These are phyloP conservation scores for Aspergillus heteromorphus DNA, from an alignment of 495 filamentous ascomycete genomes.

Conservation along the genomic window DNA sequence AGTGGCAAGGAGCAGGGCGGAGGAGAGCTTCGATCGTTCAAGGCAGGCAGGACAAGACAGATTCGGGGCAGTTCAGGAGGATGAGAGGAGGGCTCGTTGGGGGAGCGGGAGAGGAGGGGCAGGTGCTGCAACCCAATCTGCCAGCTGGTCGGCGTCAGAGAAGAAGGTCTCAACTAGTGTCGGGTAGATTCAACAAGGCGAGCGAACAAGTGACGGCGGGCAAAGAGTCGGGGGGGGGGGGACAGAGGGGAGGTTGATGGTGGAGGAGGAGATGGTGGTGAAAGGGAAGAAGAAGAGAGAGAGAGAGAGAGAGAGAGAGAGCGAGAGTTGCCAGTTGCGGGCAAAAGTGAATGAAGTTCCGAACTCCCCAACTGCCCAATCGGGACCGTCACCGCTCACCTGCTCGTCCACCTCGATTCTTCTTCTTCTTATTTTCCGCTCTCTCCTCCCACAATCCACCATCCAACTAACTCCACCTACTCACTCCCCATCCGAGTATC, in stretches of 20 bases:
- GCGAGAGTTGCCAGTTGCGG: not conserved
- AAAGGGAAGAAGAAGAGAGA: not conserved
- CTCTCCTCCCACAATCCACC: not conserved
- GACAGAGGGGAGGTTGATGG: not conserved
- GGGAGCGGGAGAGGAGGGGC: slow-evolving; percentile 22
- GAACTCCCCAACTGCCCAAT: slow-evolving; percentile 13
- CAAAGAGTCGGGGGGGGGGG: slow-evolving; percentile 3
- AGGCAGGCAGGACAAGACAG: slow-evolving; percentile 6
- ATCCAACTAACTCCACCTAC: too few species aligned
- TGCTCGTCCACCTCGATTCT: not conserved
- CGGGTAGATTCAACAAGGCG: not conserved
- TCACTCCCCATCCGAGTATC: too few species aligned
- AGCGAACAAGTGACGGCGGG: slow-evolving; percentile 2
- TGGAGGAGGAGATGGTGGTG: not conserved
- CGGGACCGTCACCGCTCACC: slow-evolving; percentile 12
- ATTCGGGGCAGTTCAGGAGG: not conserved
- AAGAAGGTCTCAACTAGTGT: slow-evolving; percentile 3
- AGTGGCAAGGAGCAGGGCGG: slow-evolving; percentile 28
- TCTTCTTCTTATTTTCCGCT: not conserved
- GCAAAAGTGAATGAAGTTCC: slow-evolving; percentile 9
- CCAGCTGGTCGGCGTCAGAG: not conserved
- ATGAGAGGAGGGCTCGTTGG: slow-evolving; percentile 2
- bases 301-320: too few species aligned
- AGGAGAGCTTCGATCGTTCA: slow-evolving; percentile 25
- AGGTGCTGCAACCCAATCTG: not conserved